phyloP scores from a whole-genome alignment of 768 basidiomycete genomes.

The Trametes villosa region DNA sequence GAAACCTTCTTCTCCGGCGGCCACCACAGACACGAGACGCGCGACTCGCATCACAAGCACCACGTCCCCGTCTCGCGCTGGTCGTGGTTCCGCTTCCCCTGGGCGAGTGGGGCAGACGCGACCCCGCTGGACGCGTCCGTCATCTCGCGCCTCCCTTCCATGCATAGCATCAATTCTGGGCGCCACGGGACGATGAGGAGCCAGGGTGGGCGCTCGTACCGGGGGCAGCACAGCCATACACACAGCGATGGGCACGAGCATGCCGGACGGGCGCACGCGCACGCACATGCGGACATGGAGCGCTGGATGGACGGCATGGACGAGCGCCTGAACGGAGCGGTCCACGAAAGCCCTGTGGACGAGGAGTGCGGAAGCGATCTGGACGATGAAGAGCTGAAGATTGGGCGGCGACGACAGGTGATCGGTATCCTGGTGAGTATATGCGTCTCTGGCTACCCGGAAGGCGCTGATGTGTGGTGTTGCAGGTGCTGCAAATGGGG shows the following conservation, averaged over 20 bases:
- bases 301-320: constrained; percentile 19
- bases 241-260: constrained; percentile 6
- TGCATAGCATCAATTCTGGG: not conserved
- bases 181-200: not conserved
- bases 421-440: constrained; percentile 71
- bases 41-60: constrained; percentile 27
- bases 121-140: not conserved
- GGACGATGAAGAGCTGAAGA: constrained; percentile 21
- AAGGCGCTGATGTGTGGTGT: not conserved
- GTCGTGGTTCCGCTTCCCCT: constrained; percentile 23
- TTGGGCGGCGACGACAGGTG: constrained; percentile 60
- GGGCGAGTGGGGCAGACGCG: constrained; percentile 6
- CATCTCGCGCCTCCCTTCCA: not conserved
- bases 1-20: constrained; percentile 31
- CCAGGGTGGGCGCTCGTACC: not conserved
- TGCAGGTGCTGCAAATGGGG: constrained; percentile 76
- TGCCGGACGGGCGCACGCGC: constrained; percentile 21
- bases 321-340: not conserved
- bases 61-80: constrained; percentile 19
- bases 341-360: constrained; percentile 17
- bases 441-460: not conserved
- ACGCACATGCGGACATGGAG: constrained; percentile 26
- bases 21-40: constrained; percentile 35
- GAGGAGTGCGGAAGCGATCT: constrained; percentile 18
- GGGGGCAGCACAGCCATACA: not conserved